phyloP scores from a whole-genome alignment of 164 flowering plant species.

The Chloranthus sessilifolius region DNA sequence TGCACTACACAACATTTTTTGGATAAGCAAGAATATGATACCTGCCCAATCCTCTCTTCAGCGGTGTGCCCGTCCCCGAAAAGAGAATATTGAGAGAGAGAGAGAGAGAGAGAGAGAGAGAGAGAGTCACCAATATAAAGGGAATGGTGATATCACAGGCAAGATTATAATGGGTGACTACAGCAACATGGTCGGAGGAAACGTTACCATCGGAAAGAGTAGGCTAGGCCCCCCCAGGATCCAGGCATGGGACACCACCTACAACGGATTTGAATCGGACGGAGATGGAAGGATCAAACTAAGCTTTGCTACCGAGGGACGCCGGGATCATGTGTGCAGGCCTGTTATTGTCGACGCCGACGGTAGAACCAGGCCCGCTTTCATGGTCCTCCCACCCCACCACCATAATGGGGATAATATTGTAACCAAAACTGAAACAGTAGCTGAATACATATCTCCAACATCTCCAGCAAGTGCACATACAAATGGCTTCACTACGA shows the following conservation, averaged over 20 bases:
- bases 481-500: conserved; percentile 8
- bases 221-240: not conserved
- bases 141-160: too few species aligned
- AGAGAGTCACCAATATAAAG: not conserved
- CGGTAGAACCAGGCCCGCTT: conserved; percentile 25
- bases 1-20: not conserved
- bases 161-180: conserved; percentile 20
- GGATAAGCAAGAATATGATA: conserved; percentile 3
- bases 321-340: conserved; percentile 23
- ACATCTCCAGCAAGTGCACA: conserved; percentile 14
- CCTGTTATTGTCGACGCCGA: conserved; percentile 35
- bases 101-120: not conserved
- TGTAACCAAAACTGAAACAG: conserved; percentile 21
- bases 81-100: not conserved
- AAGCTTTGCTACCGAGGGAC: conserved; percentile 12
- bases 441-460: conserved; percentile 15
- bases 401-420: conserved; percentile 2
- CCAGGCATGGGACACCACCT: conserved; percentile 12
- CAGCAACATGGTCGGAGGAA: conserved; percentile 9
- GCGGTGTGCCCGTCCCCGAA: not conserved
- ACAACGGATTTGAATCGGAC: conserved; percentile 5
- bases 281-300: conserved; percentile 17
- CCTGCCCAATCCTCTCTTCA: not conserved
- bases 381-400: conserved; percentile 12
- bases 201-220: conserved; percentile 5